Conservation (phyloP, 2,329 filamentous ascomycete genomes). For the Orbilia quercus region DNA sequence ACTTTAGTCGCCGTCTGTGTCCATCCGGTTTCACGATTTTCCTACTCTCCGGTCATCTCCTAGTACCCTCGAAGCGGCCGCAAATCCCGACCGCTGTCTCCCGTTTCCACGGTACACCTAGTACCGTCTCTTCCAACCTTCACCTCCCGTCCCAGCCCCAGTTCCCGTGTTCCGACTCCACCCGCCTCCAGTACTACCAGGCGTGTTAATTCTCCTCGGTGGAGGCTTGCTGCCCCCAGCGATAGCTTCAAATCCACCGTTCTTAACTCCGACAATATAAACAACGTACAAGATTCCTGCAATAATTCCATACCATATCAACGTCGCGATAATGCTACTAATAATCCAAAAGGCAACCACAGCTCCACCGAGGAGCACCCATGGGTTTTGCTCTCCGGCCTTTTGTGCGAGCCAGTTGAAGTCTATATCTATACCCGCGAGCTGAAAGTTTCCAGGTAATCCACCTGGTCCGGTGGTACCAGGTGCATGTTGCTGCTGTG, state of each 20-base stretch:
- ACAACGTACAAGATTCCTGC: slow-evolving; percentile 47
- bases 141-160: slow-evolving; percentile 10
- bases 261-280: slow-evolving; percentile 53
- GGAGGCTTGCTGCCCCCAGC: slow-evolving; percentile 18
- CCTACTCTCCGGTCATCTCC: not conserved
- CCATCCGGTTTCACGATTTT: slow-evolving; percentile 2
- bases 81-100: not conserved
- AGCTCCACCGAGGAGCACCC: slow-evolving; percentile 41
- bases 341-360: slow-evolving; percentile 50
- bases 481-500: slow-evolving; percentile 4
- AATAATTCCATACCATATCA: slow-evolving; percentile 49
- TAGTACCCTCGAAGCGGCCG: not conserved
- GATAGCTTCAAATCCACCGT: slow-evolving; percentile 45
- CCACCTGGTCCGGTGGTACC: slow-evolving; percentile 5
- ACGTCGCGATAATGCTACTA: slow-evolving; percentile 48
- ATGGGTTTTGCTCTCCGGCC: slow-evolving; percentile 48
- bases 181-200: slow-evolving; percentile 23
- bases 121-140: slow-evolving; percentile 41
- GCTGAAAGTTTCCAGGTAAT: slow-evolving; percentile 31
- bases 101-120: slow-evolving; percentile 23
- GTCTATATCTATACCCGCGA: slow-evolving; percentile 51
- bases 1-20: too few relatives aligned
- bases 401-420: slow-evolving; percentile 49
- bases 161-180: slow-evolving; percentile 23
- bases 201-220: slow-evolving; percentile 22